phyloP scores from a whole-genome alignment of 2,329 filamentous ascomycete species.

The Alternaria alternata region DNA sequence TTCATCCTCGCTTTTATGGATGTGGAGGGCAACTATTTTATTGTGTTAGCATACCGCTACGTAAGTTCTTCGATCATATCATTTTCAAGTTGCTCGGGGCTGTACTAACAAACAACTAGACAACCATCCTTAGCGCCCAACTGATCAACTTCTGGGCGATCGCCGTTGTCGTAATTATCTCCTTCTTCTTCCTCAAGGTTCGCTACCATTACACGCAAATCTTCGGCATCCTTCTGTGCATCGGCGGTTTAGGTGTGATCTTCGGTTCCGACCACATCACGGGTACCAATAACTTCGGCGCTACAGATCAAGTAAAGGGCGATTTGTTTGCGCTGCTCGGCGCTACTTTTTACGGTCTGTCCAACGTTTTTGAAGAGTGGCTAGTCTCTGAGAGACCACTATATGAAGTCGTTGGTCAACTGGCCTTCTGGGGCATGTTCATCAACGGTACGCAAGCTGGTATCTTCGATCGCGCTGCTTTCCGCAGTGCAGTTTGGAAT shows the following conservation, averaged over 20 bases:
- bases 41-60: conserved; percentile 86
- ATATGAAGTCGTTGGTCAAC: conserved; percentile 92
- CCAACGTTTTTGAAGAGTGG: conserved; percentile 94
- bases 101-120: conserved; percentile 57
- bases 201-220: conserved; percentile 91
- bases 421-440: conserved; percentile 85
- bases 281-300: conserved; percentile 72
- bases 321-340: conserved; percentile 91
- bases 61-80: conserved; percentile 21
- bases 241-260: conserved; percentile 87
- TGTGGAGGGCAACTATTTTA: conserved; percentile 97
- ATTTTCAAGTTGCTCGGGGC: background rate
- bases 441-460: conserved; percentile 92
- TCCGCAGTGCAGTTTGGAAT: conserved; percentile 61
- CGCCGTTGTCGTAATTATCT: conserved; percentile 86
- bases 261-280: conserved; percentile 88
- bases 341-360: conserved; percentile 88
- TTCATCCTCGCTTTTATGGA: conserved; percentile 92
- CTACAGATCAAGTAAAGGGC: conserved; percentile 81
- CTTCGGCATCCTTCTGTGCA: conserved; percentile 85
- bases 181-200: conserved; percentile 82
- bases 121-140: conserved; percentile 90
- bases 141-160: conserved; percentile 99
- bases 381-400: conserved; percentile 85
- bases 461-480: conserved; percentile 86